phyloP scores from a whole-genome alignment of 2,329 filamentous ascomycete genomes.

The Paracoccidioides brasiliensis region DNA sequence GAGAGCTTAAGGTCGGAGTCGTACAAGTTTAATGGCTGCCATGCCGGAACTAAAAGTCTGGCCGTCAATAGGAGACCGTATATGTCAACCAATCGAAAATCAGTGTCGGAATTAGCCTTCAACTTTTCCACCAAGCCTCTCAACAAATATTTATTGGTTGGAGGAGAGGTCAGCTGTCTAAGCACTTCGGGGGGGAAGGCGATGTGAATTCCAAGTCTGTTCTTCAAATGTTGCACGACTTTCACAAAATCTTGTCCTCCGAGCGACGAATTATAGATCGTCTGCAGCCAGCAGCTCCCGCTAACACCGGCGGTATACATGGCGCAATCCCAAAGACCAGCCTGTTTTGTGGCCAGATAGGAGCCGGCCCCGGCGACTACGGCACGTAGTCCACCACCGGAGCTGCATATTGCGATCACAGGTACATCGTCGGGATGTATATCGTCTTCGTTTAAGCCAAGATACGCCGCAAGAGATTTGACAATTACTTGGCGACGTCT shows the following conservation, averaged over 20 bases:
- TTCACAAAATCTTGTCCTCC: slow-evolving; percentile 52
- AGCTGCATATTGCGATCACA: slow-evolving; percentile 85
- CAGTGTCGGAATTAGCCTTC: slow-evolving; percentile 63
- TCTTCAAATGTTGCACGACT: slow-evolving; percentile 75
- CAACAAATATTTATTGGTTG: slow-evolving; percentile 84
- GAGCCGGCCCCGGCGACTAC: slow-evolving; percentile 85
- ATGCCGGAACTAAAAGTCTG: slow-evolving; percentile 71
- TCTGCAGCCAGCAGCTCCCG: slow-evolving; percentile 90
- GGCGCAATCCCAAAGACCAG: slow-evolving; percentile 81
- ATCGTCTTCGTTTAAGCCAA: slow-evolving; percentile 62
- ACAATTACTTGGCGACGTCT: slow-evolving; percentile 56
- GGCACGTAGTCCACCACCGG: slow-evolving; percentile 78
- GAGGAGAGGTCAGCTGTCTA: slow-evolving; percentile 66
- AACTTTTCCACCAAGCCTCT: slow-evolving; percentile 84
- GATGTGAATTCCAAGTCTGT: slow-evolving; percentile 73
- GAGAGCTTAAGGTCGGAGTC: slow-evolving; percentile 80
- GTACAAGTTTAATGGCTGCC: slow-evolving; percentile 60
- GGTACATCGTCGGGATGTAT: slow-evolving; percentile 91
- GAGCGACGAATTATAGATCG: slow-evolving; percentile 73
- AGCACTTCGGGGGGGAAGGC: slow-evolving; percentile 82
- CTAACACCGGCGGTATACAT: slow-evolving; percentile 95
- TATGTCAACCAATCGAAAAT: slow-evolving; percentile 83
- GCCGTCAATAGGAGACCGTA: slow-evolving; percentile 81
- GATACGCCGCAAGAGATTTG: slow-evolving; percentile 66
- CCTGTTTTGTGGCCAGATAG: slow-evolving; percentile 68